Evolutionary conservation across 2,329 filamentous ascomycete species (phyloP).

Genomic region (Triangularia setosa): DNA sequence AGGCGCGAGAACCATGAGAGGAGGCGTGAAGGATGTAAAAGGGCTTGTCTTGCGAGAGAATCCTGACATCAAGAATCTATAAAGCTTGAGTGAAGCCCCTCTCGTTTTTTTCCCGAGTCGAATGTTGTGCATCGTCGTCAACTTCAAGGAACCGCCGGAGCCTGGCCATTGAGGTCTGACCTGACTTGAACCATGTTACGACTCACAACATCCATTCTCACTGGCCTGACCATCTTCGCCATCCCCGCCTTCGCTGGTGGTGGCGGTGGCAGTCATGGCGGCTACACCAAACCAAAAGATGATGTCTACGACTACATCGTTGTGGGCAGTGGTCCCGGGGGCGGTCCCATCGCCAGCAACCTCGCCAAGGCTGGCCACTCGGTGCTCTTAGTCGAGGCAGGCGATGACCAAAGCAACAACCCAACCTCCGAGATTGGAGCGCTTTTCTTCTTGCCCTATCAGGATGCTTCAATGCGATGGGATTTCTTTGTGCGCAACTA

Average conservation of each 20-base stretch:
- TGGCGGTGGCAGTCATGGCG: background rate
- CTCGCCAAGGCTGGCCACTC: constrained; percentile 50
- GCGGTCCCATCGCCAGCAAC: constrained; percentile 47
- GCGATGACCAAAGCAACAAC: constrained; percentile 45
- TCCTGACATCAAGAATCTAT: background rate
- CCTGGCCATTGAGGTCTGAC: background rate
- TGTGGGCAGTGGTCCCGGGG: constrained; percentile 51
- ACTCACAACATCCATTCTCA: background rate
- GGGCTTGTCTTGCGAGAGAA: background rate
- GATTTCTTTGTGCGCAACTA: constrained; percentile 57
- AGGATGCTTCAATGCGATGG: constrained; percentile 48
- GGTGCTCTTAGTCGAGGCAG: constrained; percentile 52
- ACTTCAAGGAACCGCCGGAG: background rate
- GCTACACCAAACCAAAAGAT: constrained; percentile 8
- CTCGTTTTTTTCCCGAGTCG: background rate
- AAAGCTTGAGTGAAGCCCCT: background rate
- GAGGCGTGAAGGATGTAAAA: background rate
- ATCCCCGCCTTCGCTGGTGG: background rate
- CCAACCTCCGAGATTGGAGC: constrained; percentile 44
- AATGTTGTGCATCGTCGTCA: background rate
- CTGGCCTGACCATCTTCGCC: constrained; percentile 9
- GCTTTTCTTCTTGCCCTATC: constrained; percentile 42
- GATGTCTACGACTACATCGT: constrained; percentile 46
- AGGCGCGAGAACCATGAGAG: background rate
- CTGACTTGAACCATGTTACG: background rate